Evolutionary conservation across 495 filamentous ascomycete species (phyloP).

Genomic region (Neurospora discreta): DNA sequence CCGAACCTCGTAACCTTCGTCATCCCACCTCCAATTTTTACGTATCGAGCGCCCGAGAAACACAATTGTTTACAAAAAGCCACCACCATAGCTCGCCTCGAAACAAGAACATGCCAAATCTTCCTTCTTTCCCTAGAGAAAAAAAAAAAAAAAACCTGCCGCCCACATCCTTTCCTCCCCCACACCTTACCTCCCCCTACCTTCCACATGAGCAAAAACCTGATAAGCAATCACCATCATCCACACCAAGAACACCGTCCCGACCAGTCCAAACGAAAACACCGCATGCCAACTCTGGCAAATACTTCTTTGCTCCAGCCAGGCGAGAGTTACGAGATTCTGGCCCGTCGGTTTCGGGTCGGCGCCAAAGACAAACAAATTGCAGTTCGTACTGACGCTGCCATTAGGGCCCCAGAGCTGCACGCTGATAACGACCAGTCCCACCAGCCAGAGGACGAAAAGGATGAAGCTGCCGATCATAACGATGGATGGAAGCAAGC

Average conservation of each 20-base stretch:
- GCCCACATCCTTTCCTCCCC: too few relatives aligned
- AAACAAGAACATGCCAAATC: not conserved
- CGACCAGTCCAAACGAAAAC: slow-evolving; percentile 64
- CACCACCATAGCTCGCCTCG: not conserved
- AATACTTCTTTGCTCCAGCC: slow-evolving; percentile 76
- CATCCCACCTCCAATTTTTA: not conserved
- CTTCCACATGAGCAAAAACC: slow-evolving; percentile 47
- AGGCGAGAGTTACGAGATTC: slow-evolving; percentile 64
- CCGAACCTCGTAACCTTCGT: not conserved
- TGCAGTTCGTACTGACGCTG: slow-evolving; percentile 71
- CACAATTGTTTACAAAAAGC: not conserved
- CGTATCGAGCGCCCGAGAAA: not conserved
- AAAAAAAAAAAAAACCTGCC: too few relatives aligned
- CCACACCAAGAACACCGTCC: slow-evolving; percentile 79
- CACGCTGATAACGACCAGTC: slow-evolving; percentile 78
- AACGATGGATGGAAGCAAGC: slow-evolving; percentile 81
- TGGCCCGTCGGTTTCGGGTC: slow-evolving; percentile 46
- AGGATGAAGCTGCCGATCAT: slow-evolving; percentile 88
- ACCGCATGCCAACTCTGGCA: slow-evolving; percentile 63
- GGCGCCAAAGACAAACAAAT: slow-evolving; percentile 48
- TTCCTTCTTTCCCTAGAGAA: not conserved
- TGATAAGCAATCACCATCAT: slow-evolving; percentile 90
- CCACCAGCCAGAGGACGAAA: slow-evolving; percentile 84
- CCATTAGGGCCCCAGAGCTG: slow-evolving; percentile 75
- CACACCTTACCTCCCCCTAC: not conserved